These are phyloP conservation scores for Eurotiales sp. DNA, from an alignment of 2,329 filamentous ascomycete species.

Conservation along the genomic window DNA sequence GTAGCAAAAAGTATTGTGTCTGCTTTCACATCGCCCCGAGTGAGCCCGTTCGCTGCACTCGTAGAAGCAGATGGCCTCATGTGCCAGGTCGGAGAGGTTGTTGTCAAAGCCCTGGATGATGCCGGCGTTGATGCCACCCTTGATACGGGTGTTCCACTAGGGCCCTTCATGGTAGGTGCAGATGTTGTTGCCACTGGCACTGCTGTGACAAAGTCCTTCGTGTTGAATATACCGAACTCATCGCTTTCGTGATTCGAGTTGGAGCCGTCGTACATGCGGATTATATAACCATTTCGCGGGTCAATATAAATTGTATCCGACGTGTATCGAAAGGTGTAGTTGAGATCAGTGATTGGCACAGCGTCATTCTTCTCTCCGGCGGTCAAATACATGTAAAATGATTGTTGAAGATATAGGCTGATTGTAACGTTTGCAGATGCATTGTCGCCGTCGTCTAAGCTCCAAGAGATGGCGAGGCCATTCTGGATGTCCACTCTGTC, in stretches of 20 bases:
- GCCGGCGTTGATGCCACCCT: not conserved
- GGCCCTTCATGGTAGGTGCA: not conserved
- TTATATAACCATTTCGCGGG: not conserved
- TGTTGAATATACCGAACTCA: slow-evolving; percentile 6
- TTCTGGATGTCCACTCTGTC: slow-evolving; percentile 11
- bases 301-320: not conserved
- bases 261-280: not conserved
- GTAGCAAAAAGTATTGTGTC: not conserved
- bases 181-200: not conserved
- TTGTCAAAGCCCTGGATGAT: not conserved
- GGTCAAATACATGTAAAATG: not conserved
- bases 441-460: slow-evolving; percentile 9
- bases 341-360: slow-evolving; percentile 1
- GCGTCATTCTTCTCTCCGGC: not conserved
- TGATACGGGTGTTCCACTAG: not conserved
- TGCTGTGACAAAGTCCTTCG: not conserved
- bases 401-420: not conserved
- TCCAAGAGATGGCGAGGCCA: slow-evolving; percentile 9
- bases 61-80: not conserved
- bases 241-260: not conserved
- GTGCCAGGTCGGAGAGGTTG: not conserved
- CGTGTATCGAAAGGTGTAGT: slow-evolving; percentile 7
- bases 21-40: not conserved
- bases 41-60: not conserved
- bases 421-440: not conserved